Evolutionary conservation across 2,329 filamentous ascomycete species (phyloP).

Genomic region (Teratosphaeriaceae sp.): DNA sequence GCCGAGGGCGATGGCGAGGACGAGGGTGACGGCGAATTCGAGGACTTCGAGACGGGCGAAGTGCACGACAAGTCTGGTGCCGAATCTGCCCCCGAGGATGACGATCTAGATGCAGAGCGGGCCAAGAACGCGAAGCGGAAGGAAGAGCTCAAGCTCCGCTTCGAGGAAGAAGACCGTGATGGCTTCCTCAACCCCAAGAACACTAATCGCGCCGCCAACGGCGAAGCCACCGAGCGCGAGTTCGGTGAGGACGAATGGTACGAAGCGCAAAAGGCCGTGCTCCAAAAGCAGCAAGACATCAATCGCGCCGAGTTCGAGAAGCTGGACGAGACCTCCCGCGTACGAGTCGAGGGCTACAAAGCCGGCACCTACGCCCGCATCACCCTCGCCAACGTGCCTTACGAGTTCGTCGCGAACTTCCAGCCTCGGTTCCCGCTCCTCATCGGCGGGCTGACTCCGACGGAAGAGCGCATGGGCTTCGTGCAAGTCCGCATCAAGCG

Average conservation of each 20-base stretch:
- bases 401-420: constrained; percentile 82
- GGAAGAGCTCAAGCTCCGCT: constrained; percentile 87
- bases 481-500: constrained; percentile 95
- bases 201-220: constrained; percentile 59
- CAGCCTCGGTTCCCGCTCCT: constrained; percentile 76
- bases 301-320: constrained; percentile 89
- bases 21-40: constrained; percentile 74
- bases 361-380: constrained; percentile 92
- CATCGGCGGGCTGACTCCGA: constrained; percentile 83
- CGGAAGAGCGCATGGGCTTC: constrained; percentile 92
- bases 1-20: constrained; percentile 50
- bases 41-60: constrained; percentile 77
- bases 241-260: constrained; percentile 99
- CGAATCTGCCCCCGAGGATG: constrained; percentile 33
- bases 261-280: constrained; percentile 86
- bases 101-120: constrained; percentile 74
- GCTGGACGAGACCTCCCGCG: constrained; percentile 75
- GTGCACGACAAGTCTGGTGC: constrained; percentile 36
- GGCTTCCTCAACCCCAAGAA: constrained; percentile 89
- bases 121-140: constrained; percentile 86
- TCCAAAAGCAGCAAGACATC: constrained; percentile 95
- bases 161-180: constrained; percentile 97
- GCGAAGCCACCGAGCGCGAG: constrained; percentile 61
- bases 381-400: constrained; percentile 80
- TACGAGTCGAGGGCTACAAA: constrained; percentile 80